These are phyloP conservation scores for Lodderomyces elongisporus DNA, from an alignment of 1,139 yeast species.

Conservation along the genomic window DNA sequence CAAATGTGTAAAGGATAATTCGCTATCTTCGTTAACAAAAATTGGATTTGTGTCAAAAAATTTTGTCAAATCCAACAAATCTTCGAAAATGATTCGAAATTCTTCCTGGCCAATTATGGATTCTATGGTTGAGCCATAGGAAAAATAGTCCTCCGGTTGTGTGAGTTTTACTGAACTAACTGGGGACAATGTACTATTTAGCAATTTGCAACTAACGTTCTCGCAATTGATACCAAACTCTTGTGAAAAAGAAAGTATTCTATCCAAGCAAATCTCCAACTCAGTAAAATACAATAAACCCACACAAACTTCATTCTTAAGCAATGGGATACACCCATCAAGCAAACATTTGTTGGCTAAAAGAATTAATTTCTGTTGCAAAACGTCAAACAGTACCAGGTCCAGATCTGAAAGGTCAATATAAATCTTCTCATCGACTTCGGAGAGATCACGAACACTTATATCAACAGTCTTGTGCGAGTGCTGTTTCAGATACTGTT, in stretches of 20 bases:
- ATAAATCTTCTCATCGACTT: slow-evolving; percentile 15
- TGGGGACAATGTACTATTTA: too few species aligned
- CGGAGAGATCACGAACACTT: neutral
- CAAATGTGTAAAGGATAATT: slow-evolving; percentile 49
- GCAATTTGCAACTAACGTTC: slow-evolving; percentile 31
- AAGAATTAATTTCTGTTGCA: slow-evolving; percentile 30
- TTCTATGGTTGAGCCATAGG: slow-evolving; percentile 19
- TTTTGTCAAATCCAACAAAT: slow-evolving; percentile 36
- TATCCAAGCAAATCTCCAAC: slow-evolving; percentile 49
- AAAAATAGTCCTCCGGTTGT: slow-evolving; percentile 23
- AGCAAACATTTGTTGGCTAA: slow-evolving; percentile 40
- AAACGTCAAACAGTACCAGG: slow-evolving; percentile 26
- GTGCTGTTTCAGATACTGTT: slow-evolving; percentile 5
- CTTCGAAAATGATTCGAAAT: slow-evolving; percentile 16
- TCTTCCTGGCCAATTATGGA: slow-evolving; percentile 7
- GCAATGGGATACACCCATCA: slow-evolving; percentile 55
- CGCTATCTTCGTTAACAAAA: slow-evolving; percentile 46
- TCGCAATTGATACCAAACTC: slow-evolving; percentile 23
- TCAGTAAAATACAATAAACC: slow-evolving; percentile 52
- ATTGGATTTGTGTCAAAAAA: slow-evolving; percentile 49
- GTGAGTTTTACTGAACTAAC: neutral
- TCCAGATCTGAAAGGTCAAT: slow-evolving; percentile 39
- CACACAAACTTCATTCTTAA: slow-evolving; percentile 31
- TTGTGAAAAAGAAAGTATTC: slow-evolving; percentile 28
- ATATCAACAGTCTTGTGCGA: neutral